These are phyloP conservation scores for Solanum piurae DNA, from an alignment of 257 asterid genomes.

Conservation along the genomic window DNA sequence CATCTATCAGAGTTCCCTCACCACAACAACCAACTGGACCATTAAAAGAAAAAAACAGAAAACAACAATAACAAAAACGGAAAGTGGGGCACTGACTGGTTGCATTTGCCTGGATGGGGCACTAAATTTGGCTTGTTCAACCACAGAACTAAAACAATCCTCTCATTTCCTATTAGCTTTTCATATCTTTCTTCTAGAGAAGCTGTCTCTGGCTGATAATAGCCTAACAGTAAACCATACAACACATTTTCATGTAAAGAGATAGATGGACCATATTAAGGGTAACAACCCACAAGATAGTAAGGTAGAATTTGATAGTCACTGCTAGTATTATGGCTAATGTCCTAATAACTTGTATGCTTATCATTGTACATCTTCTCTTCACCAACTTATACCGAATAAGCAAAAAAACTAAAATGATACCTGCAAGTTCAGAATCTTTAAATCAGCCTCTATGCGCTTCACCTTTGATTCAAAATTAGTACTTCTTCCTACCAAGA, in stretches of 20 bases:
- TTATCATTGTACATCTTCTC: neutral
- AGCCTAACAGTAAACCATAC: neutral
- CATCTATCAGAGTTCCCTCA: neutral
- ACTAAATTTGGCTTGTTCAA: neutral
- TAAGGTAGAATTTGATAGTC: neutral
- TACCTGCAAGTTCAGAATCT: slow-evolving; percentile 76
- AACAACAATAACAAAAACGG: neutral
- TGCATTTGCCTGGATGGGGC: neutral
- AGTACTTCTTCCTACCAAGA: slow-evolving; percentile 44
- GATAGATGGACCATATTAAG: neutral
- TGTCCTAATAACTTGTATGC: neutral
- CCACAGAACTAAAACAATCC: neutral
- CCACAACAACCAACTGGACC: neutral
- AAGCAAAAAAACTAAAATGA: neutral
- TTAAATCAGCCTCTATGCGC: slow-evolving; percentile 89
- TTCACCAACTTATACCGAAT: neutral
- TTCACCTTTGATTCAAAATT: slow-evolving; percentile 48
- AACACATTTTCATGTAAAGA: neutral
- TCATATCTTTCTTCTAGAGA: neutral
- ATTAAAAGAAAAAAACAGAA: neutral
- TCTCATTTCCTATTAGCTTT: neutral
- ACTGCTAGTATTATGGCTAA: neutral
- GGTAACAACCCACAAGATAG: neutral
- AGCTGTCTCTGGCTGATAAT: neutral
- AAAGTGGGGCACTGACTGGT: neutral